Conservation (phyloP, 192 early-diverging fungal species). For the Haplosporangium gracile region DNA sequence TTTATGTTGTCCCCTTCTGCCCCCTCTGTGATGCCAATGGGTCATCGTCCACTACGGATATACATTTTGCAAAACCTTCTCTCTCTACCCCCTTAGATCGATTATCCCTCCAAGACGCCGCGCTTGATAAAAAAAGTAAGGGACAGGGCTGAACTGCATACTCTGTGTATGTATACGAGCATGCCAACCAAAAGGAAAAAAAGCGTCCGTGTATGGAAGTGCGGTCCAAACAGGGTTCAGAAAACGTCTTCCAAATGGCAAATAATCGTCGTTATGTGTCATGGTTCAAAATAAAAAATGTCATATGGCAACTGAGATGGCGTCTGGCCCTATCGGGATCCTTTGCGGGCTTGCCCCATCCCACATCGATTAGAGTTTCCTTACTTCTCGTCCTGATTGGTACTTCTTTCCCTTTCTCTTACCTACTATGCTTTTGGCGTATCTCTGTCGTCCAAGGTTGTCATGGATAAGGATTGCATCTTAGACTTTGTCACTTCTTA, state of each 20-base stretch:
- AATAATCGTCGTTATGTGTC: neutral
- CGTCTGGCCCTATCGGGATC: neutral
- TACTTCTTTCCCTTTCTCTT: neutral
- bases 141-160: neutral
- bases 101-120: neutral
- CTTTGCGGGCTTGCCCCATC: neutral
- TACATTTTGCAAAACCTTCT: neutral
- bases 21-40: neutral
- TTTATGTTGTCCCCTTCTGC: neutral
- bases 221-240: neutral
- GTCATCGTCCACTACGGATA: conserved; percentile 6
- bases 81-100: neutral
- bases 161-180: neutral
- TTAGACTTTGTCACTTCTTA: neutral
- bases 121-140: neutral
- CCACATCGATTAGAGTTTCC: neutral
- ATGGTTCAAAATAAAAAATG: neutral
- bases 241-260: neutral
- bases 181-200: neutral
- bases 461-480: neutral
- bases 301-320: neutral
- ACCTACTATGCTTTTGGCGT: neutral
- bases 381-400: neutral
- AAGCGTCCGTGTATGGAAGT: neutral
- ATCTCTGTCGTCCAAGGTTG: neutral